phyloP scores from a whole-genome alignment of 768 basidiomycete genomes.

The Lactarius quietus region DNA sequence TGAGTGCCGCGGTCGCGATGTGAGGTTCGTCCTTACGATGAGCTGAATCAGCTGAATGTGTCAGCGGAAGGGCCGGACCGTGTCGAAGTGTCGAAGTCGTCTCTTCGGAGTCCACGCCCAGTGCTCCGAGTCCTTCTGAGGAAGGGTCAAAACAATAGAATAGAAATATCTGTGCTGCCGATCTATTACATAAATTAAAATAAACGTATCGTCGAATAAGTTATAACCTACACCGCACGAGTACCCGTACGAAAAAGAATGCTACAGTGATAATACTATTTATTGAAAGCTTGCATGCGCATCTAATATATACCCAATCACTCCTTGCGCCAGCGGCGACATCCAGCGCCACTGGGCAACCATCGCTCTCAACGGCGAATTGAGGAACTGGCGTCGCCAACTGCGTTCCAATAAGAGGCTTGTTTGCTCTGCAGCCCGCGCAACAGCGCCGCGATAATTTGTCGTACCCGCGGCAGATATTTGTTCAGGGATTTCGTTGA shows the following conservation, averaged over 20 bases:
- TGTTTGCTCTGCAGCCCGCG: conserved; percentile 43
- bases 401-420: conserved; percentile 36
- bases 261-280: conserved; percentile 1
- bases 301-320: not conserved
- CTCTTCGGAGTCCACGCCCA: too few relatives aligned
- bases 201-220: conserved; percentile 1
- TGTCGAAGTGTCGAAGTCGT: not conserved
- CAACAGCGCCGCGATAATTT: conserved; percentile 38
- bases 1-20: too few relatives aligned
- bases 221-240: conserved; percentile 1
- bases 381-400: conserved; percentile 8
- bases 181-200: conserved; percentile 6
- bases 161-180: not conserved
- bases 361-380: conserved; percentile 11
- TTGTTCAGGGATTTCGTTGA: conserved; percentile 35
- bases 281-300: not conserved
- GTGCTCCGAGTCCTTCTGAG: too few relatives aligned
- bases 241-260: not conserved
- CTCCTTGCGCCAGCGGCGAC: not conserved
- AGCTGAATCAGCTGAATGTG: not conserved
- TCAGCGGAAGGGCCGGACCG: too few relatives aligned
- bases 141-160: not conserved
- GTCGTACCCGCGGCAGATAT: conserved; percentile 40
- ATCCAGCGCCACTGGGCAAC: not conserved
- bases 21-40: not conserved